Evolutionary conservation across 2,329 filamentous ascomycete genomes (phyloP), one percentile per base, ranked within the genome.

Genomic region (Aspergillus versicolor): DNA sequence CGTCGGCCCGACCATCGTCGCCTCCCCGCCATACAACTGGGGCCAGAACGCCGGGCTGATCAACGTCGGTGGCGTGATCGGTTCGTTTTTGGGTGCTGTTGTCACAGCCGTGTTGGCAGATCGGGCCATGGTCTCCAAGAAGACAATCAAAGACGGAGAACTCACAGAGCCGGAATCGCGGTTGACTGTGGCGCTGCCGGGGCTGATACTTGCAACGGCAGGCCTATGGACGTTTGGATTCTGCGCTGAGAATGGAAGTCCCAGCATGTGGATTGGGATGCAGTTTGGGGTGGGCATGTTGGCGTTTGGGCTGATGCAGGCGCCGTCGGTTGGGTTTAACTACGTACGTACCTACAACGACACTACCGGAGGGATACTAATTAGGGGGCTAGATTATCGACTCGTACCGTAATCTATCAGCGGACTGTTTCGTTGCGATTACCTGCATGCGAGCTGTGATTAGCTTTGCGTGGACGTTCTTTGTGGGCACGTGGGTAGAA

Each of bases 391-490:
- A 80, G 77, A 62, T 84, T 3, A 81, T 84, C 37, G 82, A 84
- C 38, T 72, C 79, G 0, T 84, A 84, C 60, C 68, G 71, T 0
- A 66, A 72, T 1, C 61, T 82, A 1, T 77, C 79, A 0, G 77
- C 76, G 1, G 81, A 84, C 60, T 83, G 81, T 63, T 83, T 84
- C 61, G 79, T 81, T 12, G 78, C 81, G 50, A 77, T 84, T 0
- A 82, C 81, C 1, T 77, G 77, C 32, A 67, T 79, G 15, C 73
- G 81, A 3, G 74, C 79, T 11, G 67, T 82, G 5, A 75, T 85
- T 8, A 73, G 77, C 0, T 84, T 84, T 61, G 75, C 79, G 0
- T 84, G 81, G 81, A 81, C 79, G 0, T 83, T 83, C 54, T 83
- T 84, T 44, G 77, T 80, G 0, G 74, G 75, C 3, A 69, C 76